Conservation (phyloP, 371 early-diverging fungal species). For the Mucor lusitanicus region DNA sequence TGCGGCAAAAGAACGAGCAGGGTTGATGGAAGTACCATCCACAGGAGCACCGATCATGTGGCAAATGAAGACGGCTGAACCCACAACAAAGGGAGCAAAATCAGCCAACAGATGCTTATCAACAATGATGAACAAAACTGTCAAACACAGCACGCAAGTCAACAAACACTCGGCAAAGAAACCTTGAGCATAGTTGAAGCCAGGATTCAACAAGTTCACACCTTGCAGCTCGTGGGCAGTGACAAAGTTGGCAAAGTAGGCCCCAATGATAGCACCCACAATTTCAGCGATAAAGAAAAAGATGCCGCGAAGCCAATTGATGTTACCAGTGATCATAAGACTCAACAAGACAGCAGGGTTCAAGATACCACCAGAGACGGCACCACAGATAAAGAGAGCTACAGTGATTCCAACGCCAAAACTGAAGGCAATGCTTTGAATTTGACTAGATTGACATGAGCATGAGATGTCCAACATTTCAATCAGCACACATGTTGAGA, state of each 20-base stretch:
- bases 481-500: neutral
- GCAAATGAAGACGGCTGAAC: constrained; percentile 49
- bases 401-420: constrained; percentile 48
- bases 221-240: constrained; percentile 36
- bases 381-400: constrained; percentile 41
- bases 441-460: constrained; percentile 13
- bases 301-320: constrained; percentile 39
- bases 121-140: constrained; percentile 46
- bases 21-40: constrained; percentile 60
- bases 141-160: constrained; percentile 47
- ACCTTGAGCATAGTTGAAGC: constrained; percentile 39
- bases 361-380: constrained; percentile 59
- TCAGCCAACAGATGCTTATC: constrained; percentile 45
- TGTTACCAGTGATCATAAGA: constrained; percentile 43
- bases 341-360: constrained; percentile 61
- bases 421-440: constrained; percentile 48
- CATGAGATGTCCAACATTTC: neutral
- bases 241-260: constrained; percentile 38
- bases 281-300: constrained; percentile 56
- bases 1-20: constrained; percentile 63
- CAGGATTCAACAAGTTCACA: constrained; percentile 39
- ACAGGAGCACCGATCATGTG: constrained; percentile 48
- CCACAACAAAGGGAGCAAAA: constrained; percentile 55
- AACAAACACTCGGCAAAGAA: constrained; percentile 54
- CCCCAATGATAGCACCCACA: constrained; percentile 58